Base-by-base conservation (phyloP, 1,139 yeast genomes). In the Geotrichum cucujoidarum region DNA sequence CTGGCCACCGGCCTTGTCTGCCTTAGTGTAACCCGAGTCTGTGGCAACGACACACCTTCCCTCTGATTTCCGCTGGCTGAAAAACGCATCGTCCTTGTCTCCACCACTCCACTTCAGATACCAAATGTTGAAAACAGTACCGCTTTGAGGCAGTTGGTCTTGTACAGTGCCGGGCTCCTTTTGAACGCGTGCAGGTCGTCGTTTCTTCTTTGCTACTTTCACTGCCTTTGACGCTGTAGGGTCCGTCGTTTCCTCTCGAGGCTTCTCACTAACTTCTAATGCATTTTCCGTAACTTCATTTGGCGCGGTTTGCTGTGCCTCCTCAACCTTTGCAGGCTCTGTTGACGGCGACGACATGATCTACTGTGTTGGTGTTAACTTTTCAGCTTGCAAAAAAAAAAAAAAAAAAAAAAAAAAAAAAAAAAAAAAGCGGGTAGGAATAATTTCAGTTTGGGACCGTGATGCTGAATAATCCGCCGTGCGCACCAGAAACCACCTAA, bases 101-200 rank as follows among this genome's bases (percentile, higher is more conserved):
- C 72, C 74, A 1, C 74, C 74, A 32, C 70, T 59, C 96, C 97
- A 89, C 64, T 83, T 83, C 51, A 83, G 74, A 64, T 81, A 90
- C 97, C 96, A 89, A 17, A 88, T 75, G 59, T 90, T 92, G 70
- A 83, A 90, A 0, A 80, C 78, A 11, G 81, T 78, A 0, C 95
- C 95, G 0, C 86, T 79, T 59, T 88, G 95, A 1, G 86, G 82
- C 0, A 95, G 94, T 42, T 77, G 76, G 32, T 76, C 81, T 21
- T 81, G 81, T 3, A 87, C 72, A 1, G 78, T 71, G 0, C 76
- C 75, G 0, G 87, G 84, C 52, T 81, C 83, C 1, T 86, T 80
- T 60, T 90, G 97, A 2, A 82, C 72, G 42, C 95, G 70, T 1
- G 89, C 89, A 0, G 81, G 75, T 46, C 65, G 65, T 22, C 65